Evolutionary conservation across 306 rosid species (phyloP).

Genomic region (Pueraria montana): DNA sequence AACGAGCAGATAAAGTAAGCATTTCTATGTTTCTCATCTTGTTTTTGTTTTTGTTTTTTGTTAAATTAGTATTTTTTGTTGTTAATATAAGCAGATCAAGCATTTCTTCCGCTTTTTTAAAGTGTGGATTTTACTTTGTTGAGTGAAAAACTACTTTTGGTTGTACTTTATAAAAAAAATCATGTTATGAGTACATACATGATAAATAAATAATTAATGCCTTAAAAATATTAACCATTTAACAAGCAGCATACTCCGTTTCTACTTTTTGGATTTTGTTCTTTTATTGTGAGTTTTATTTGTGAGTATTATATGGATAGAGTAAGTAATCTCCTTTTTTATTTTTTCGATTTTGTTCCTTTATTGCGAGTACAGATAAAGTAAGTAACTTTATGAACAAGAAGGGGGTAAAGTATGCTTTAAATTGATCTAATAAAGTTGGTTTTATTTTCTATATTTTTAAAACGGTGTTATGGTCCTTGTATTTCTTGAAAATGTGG

Average conservation of each 20-base stretch:
- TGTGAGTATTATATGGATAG: neutral
- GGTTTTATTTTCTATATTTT: neutral
- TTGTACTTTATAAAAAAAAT: neutral
- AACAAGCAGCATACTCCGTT: neutral
- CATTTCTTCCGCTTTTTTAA: neutral
- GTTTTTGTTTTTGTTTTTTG: too few species aligned
- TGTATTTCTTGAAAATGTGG: neutral
- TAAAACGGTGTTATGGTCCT: neutral
- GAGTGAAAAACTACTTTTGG: neutral
- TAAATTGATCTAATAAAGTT: neutral
- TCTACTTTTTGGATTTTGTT: neutral
- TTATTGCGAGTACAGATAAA: neutral
- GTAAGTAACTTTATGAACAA: neutral
- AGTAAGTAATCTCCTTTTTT: neutral
- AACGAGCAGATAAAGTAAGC: conserved; percentile 68
- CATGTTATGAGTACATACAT: neutral
- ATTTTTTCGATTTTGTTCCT: neutral
- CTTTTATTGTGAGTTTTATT: neutral
- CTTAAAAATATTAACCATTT: neutral
- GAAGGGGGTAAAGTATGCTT: neutral
- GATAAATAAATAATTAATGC: neutral
- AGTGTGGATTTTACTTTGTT: neutral
- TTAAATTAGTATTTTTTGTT: neutral
- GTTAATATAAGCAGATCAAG: neutral
- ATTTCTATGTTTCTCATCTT: neutral